phyloP scores from a whole-genome alignment of 1,139 yeast genomes.

The Trichomonascaceae sp. region DNA sequence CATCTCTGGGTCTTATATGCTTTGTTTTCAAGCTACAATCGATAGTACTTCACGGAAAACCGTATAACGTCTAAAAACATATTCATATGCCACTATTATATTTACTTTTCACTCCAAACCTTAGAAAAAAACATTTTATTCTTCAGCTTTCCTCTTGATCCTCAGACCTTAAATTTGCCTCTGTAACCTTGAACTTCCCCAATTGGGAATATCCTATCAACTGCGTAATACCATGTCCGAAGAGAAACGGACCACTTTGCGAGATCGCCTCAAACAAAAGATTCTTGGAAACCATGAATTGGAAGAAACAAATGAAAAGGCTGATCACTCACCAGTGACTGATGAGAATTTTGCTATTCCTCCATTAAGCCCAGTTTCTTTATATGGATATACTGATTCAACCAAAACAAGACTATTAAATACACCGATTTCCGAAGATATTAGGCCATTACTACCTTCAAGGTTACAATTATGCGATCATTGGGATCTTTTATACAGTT shows the following conservation, averaged over 20 bases:
- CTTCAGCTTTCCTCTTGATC: no score
- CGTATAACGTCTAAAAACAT: no score
- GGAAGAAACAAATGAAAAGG: background rate
- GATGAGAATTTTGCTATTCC: slow-evolving; percentile 20
- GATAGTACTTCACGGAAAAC: no score
- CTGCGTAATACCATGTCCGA: background rate
- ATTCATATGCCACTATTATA: no score
- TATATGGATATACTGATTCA: slow-evolving; percentile 50
- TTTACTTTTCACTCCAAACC: background rate
- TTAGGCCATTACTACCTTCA: slow-evolving; percentile 67
- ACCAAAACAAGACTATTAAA: slow-evolving; percentile 57
- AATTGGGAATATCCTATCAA: background rate
- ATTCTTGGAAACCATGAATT: background rate
- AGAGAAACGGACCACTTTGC: background rate
- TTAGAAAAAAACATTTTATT: no score
- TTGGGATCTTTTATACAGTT: slow-evolving; percentile 74
- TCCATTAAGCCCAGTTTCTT: slow-evolving; percentile 43
- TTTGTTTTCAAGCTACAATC: no score
- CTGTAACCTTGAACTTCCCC: background rate
- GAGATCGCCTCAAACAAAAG: background rate
- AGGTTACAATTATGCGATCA: slow-evolving; percentile 67
- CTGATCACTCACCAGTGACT: background rate
- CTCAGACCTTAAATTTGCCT: background rate
- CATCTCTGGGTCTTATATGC: no score
- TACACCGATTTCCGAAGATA: slow-evolving; percentile 60